Conservation (phyloP, 106 monocot genomes). For the Acorus calamus region DNA sequence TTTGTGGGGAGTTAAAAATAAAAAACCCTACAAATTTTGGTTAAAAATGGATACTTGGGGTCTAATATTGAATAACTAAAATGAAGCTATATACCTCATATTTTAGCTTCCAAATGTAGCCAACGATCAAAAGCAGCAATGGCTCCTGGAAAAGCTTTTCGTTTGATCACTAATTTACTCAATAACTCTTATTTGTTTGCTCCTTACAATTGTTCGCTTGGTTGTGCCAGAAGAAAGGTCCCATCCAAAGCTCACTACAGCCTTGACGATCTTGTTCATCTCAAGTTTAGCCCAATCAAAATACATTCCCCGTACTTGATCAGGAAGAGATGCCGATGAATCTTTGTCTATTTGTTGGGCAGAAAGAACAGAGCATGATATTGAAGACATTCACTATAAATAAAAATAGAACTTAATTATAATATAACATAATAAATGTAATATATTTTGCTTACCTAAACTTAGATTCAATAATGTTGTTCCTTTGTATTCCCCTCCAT, state of each 20-base stretch:
- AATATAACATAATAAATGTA: too few relatives aligned
- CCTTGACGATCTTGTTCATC: slow-evolving; percentile 28
- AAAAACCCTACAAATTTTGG: too few relatives aligned
- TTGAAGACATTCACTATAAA: neutral
- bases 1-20: too few relatives aligned
- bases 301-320: slow-evolving; percentile 49
- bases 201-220: slow-evolving; percentile 37
- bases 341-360: slow-evolving; percentile 19
- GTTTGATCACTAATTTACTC: neutral
- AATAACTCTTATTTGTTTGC: neutral
- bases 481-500: slow-evolving; percentile 2
- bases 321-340: slow-evolving; percentile 29
- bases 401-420: too few relatives aligned
- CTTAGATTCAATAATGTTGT: slow-evolving; percentile 9
- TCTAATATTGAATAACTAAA: too few relatives aligned
- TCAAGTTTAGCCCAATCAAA: slow-evolving; percentile 54
- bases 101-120: slow-evolving; percentile 39
- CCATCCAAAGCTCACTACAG: slow-evolving; percentile 38
- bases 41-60: too few relatives aligned
- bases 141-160: slow-evolving; percentile 8
- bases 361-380: neutral
- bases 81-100: slow-evolving; percentile 47
- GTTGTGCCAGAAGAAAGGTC: slow-evolving; percentile 19
- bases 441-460: slow-evolving; percentile 15
- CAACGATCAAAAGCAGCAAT: slow-evolving; percentile 34